Base-by-base conservation (phyloP, 495 filamentous ascomycete species). In the Hyaloscypha finlandica region DNA sequence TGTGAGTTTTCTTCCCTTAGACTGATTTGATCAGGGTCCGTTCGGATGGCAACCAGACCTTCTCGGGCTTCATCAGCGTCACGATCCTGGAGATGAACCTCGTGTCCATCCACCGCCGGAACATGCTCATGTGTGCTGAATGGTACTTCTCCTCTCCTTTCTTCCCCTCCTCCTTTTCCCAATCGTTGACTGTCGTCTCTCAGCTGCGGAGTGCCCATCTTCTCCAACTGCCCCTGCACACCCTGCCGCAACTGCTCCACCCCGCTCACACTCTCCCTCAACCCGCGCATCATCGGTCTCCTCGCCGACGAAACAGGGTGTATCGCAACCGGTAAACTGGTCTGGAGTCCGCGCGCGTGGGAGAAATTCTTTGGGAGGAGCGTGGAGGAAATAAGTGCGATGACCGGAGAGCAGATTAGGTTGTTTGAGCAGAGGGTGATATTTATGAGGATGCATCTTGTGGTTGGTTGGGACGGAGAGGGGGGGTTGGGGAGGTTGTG, bases 61-160 rank as follows among this genome's bases (percentile, higher is more conserved):
- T 88, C 74, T 84, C 80, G 11, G 88, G 86, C 31, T 89, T 84
- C 66, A 74, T 90, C 61, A 87, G 80, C 70, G 76, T 89, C 4
- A 69, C 86, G 6, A 79, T 89, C 32, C 74, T 83, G 16, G 84
- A 85, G 45, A 77, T 86, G 70, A 81, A 81, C 52, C 75, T 90
- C 35, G 72, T 80, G 48, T 72, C 77, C 19, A 71, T 79, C 59
- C 77, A 77, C 67, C 76, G 79, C 19, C 79, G 82, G 20, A 73
- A 74, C 32, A 84, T 78, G 74, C 79, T 86, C 12, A 81, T 87
- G 73, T 83, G 81, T 64, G 77, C 75, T 11, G 83, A 88, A 75
- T 89, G 88, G 85, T 85, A 73, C 66, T 29, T 52, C 61, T n/a
- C 60, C 59, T 16, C 33, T 14, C n/a, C 14, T 45, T 59, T 19